phyloP scores from a whole-genome alignment of 2,329 filamentous ascomycete species.

The Claviceps pusilla region DNA sequence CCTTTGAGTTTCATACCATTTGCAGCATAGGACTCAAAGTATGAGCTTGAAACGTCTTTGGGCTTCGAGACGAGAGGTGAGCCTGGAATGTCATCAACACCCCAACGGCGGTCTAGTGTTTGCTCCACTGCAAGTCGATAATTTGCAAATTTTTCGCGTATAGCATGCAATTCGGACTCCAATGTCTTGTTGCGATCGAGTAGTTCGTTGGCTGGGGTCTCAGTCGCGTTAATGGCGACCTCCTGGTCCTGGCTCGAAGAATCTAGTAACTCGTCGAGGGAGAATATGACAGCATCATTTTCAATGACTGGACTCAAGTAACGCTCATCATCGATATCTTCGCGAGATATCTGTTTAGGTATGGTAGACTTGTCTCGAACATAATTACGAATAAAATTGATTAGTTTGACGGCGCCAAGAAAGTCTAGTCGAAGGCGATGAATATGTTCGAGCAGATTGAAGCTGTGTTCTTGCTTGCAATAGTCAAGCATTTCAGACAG shows the following conservation, averaged over 20 bases:
- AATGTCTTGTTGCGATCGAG: constrained; percentile 38
- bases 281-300: constrained; percentile 80
- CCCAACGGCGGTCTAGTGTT: constrained; percentile 52
- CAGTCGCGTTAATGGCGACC: background rate
- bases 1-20: constrained; percentile 33
- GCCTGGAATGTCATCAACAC: constrained; percentile 27
- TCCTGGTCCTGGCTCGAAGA: constrained; percentile 25
- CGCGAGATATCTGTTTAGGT: constrained; percentile 43
- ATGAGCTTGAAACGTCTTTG: constrained; percentile 26
- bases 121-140: constrained; percentile 51
- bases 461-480: constrained; percentile 49
- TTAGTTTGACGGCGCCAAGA: constrained; percentile 55
- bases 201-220: constrained; percentile 21
- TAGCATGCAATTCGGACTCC: constrained; percentile 43
- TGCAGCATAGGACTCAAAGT: constrained; percentile 47
- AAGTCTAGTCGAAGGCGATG: constrained; percentile 51
- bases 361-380: constrained; percentile 29
- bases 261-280: constrained; percentile 58
- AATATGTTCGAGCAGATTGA: constrained; percentile 50
- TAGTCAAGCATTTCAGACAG: constrained; percentile 51
- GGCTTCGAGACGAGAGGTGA: constrained; percentile 1
- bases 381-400: constrained; percentile 49
- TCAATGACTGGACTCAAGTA: constrained; percentile 74
- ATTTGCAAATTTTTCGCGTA: constrained; percentile 47
- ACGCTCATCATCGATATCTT: constrained; percentile 58